Percentiles rank a stretch among this genome's conserved stretches.
phyloP scores from a whole-genome alignment of 1,139 yeast genomes.

The Taphrina wiesneri region DNA sequence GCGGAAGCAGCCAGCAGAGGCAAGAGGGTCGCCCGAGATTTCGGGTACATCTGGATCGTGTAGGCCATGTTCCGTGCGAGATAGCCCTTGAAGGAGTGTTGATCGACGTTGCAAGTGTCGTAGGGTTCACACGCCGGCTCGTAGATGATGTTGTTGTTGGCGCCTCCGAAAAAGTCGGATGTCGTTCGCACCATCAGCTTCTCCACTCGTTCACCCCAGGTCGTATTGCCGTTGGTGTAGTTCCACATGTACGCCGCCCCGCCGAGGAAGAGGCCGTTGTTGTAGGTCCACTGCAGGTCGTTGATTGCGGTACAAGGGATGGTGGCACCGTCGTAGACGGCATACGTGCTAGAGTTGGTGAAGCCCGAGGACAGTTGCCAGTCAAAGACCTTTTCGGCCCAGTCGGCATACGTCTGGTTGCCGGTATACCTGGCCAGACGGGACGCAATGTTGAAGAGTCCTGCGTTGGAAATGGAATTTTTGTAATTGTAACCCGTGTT shows the following conservation, averaged over 20 bases:
- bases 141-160: slow-evolving; percentile 53
- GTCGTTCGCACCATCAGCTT: slow-evolving; percentile 58
- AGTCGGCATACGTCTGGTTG: slow-evolving; percentile 61
- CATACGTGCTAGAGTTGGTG: slow-evolving; percentile 45
- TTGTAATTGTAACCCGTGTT: slow-evolving; percentile 76
- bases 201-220: slow-evolving; percentile 60
- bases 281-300: slow-evolving; percentile 69
- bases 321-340: slow-evolving; percentile 73
- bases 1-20: slow-evolving; percentile 57
- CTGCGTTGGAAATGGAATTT: slow-evolving; percentile 76
- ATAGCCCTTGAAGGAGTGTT: slow-evolving; percentile 73
- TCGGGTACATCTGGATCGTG: slow-evolving; percentile 61
- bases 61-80: slow-evolving; percentile 66
- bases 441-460: slow-evolving; percentile 74
- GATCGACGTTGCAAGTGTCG: slow-evolving; percentile 67
- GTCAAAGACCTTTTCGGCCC: slow-evolving; percentile 67
- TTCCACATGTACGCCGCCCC: slow-evolving; percentile 75
- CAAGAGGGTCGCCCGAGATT: slow-evolving; percentile 51
- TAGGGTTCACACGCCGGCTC: slow-evolving; percentile 70
- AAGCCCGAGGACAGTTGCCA: slow-evolving; percentile 64
- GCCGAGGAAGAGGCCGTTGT: slow-evolving; percentile 70
- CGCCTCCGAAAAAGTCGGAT: slow-evolving; percentile 52
- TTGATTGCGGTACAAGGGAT: slow-evolving; percentile 58
- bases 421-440: slow-evolving; percentile 72
- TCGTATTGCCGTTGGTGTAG: slow-evolving; percentile 54